Base-by-base conservation (phyloP, 352 stramenopile genomes). In the Globisporangium megalacanthum region DNA sequence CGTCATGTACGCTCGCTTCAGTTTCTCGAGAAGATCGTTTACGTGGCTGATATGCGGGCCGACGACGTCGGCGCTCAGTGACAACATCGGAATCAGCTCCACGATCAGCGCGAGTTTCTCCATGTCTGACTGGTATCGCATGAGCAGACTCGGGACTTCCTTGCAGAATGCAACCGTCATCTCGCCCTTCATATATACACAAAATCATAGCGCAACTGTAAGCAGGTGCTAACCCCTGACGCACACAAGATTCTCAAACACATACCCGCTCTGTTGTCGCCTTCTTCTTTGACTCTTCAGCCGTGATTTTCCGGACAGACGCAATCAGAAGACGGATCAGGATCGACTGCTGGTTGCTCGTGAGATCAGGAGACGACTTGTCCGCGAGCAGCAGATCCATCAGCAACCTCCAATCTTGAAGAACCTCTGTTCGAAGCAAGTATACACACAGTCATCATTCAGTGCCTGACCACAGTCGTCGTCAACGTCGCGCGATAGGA, bases 91-190 rank as follows among this genome's bases (percentile, higher is more conserved):
- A 20, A 94, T 86, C 37, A 94, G 65, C 61, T 93, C 66, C 22
- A 92, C 71, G 31, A 94, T 58, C 45, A 94, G 61, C 4, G 67
- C 74, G 19, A 95, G 52, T 42, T 95, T 95, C 54, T 91, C 83
- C 3, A 75, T 66, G 49, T 95, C 86, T 0, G 84, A 80, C 58
- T 95, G 83, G 37, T 88, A 93, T 29, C 77, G 62, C 41, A 85
- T 61, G 10, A 95, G 76, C 54, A 95, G 62, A 11, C 63, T 84
- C 15, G 86, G 83, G 31, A 95, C 76, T 58, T 94, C 86, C 37
- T 86, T 86, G 66, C 78, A 93, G 45, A 92, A 93, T 33, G 74
- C 71, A 17, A 89, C 69, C 14, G 80, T 86, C 31, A 94, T 83
- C 56, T 92, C 85, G 54, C 89, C 77, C 79, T 90, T 56, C 19